A percentile compares a stretch with the other conserved stretches of the same genome.
phyloP scores from a whole-genome alignment of 495 filamentous ascomycete genomes.

The Lichina pygmaea region DNA sequence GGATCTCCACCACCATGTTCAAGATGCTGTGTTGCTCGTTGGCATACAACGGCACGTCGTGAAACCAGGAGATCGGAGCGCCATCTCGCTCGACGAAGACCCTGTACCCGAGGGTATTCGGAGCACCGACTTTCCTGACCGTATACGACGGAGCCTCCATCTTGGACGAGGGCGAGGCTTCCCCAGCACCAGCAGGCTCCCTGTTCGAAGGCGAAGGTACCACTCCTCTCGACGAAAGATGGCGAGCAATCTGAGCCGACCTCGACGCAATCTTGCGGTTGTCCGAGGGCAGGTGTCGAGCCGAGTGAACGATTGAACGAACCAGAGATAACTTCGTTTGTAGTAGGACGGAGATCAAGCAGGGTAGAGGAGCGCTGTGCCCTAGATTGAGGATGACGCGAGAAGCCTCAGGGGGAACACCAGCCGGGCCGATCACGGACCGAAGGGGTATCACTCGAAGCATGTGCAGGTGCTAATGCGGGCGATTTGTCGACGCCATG shows the following conservation, averaged over 20 bases:
- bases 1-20: constrained; percentile 99
- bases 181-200: neutral
- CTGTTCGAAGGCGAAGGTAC: neutral
- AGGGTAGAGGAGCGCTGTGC: too few species aligned
- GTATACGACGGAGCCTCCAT: constrained; percentile 26
- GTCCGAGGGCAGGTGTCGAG: neutral
- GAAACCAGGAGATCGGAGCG: constrained; percentile 76
- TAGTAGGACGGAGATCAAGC: too few species aligned
- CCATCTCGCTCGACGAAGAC: constrained; percentile 97
- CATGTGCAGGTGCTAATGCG: too few species aligned
- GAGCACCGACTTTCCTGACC: constrained; percentile 61
- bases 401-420: too few species aligned
- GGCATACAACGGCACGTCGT: constrained; percentile 95
- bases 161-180: constrained; percentile 14
- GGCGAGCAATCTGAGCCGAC: constrained; percentile 1
- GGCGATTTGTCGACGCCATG: too few species aligned
- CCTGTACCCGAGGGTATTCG: constrained; percentile 89
- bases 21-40: constrained; percentile 77
- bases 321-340: too few species aligned
- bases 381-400: too few species aligned
- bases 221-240: neutral
- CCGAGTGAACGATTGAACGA: neutral
- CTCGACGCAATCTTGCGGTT: constrained; percentile 1
- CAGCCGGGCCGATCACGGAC: too few species aligned
- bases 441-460: too few species aligned